Base-by-base conservation (phyloP, 495 filamentous ascomycete species). In the Achaetomiella virescens region DNA sequence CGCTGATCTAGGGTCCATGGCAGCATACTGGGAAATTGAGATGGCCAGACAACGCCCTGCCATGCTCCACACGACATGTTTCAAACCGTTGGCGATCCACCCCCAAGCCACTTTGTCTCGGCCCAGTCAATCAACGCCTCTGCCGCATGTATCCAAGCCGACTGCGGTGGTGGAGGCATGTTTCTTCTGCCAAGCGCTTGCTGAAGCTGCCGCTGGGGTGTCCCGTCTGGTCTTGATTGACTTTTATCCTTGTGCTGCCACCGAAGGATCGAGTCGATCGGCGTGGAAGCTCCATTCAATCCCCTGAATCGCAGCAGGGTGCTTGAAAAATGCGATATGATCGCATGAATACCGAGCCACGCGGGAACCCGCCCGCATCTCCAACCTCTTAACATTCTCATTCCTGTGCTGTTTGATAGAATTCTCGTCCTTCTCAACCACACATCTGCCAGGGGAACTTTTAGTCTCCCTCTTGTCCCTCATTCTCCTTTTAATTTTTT, bases 21-120 rank as follows among this genome's bases (percentile, higher is more conserved):
- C 43, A 48, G n/a, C 17, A 37, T 9, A n/a, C 5, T 18, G 36
- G 17, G 33, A 52, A 47, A 61, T 61, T 61, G 55, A 21, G 59
- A 61, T 61, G 48, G n/a, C 45, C 59, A 35, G 14, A 5, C n/a
- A 22, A 52, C 49, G 42, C 37, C 49, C 37, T 20, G 29, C 10
- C 45, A 22, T 17, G 44, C 45, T 42, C 42, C 45, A 42, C 41
- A 17, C 29, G 6, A 35, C n/a, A 18, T 27, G 49, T 58, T 57
- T 58, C 56, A 43, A 43, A 52, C 48, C 33, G 48, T 52, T 53
- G 55, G 7, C 33, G 48, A 58, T 55, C n/a, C 41, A 8, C 12
- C 11, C 37, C 10, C 22, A 31, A 33, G 49, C 24, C 36, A 21
- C 36, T 15, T 42, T 21, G 49, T 42, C 42, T 52, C 49, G 20